These are phyloP conservation scores for Penicillium sp. DNA, from an alignment of 2,329 filamentous ascomycete genomes.

Conservation along the genomic window DNA sequence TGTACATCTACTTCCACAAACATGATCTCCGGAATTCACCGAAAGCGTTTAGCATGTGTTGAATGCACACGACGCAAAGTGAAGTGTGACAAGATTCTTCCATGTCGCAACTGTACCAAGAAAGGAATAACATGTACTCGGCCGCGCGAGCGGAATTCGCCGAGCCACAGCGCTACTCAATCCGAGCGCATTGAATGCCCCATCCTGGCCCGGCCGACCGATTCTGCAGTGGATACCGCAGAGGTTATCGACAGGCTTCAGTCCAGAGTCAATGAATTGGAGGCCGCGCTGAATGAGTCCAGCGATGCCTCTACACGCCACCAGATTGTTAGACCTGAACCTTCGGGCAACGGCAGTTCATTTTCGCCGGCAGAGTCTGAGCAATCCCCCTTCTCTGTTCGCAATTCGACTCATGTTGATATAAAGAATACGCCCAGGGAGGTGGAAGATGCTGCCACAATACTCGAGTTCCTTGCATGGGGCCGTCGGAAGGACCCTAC, in stretches of 20 bases:
- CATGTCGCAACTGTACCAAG: conserved; percentile 40
- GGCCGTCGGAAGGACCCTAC: conserved; percentile 46
- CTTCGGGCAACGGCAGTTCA: background rate
- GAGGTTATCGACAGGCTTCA: conserved; percentile 24
- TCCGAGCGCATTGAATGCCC: background rate
- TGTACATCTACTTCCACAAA: background rate
- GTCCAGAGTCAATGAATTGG: conserved; percentile 28
- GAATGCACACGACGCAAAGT: conserved; percentile 31
- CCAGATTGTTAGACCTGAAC: conserved; percentile 1
- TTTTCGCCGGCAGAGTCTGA: conserved; percentile 6
- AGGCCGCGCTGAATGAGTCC: conserved; percentile 20
- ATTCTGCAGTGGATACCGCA: conserved; percentile 9
- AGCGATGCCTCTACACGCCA: conserved; percentile 5
- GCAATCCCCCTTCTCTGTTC: background rate
- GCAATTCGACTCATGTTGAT: background rate
- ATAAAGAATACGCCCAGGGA: conserved; percentile 12
- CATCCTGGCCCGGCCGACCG: background rate
- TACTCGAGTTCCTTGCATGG: conserved; percentile 52
- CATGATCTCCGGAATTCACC: conserved; percentile 12
- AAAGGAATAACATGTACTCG: conserved; percentile 11
- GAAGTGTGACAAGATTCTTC: conserved; percentile 44
- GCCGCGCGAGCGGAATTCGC: conserved; percentile 11
- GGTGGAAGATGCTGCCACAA: conserved; percentile 45
- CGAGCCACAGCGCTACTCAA: conserved; percentile 4
- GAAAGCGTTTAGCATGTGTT: conserved; percentile 28